Evolutionary conservation across 441 rosid species (phyloP), one percentile per base, ranked within the genome.

Genomic region (Pelargonium cotyledonis): DNA sequence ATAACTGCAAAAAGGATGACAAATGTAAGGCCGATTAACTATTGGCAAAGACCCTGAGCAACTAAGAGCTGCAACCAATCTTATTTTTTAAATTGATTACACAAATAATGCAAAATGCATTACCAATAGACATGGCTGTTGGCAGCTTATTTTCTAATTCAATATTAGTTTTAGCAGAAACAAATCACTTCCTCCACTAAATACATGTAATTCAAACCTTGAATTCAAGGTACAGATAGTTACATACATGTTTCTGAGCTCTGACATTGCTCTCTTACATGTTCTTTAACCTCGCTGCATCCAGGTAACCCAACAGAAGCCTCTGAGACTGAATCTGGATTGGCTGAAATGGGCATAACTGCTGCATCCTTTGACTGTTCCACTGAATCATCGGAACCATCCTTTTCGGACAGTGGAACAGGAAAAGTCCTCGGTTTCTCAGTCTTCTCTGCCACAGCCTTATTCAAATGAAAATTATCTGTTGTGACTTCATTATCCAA

Each of bases 401-500:
- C 85, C 0, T 68, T 70, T 71, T 85, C 89, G 57, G 90, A 79
- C 60, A 85, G 79, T 10, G 88, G 85, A 68, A 85, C 91, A 10
- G 93, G 93, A 63, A 85, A 85, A 67, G 84, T 81, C 74, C 85
- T 79, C 26, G 49, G 77, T 67, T 85, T 86, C 67, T 79, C 84
- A 63, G 76, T 15, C 72, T 82, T 85, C 73, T 84, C 90, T 51
- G 72, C 71, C 47, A 76, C 38, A 71, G 66, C 75, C 62, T 44
- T 62, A 51, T 71, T 67, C 26, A 75, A 72, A 57, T 75, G 80
- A 16, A 72, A 70, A n/a, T 76, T 80, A 18, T 63, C 65, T 51
- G 67, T 26, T 19, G 21, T 65, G 1, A 72, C 70, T 15, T 66
- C 81, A 40, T 63, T 73, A 1, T 69, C 19, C 3, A 55, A 61